Base-by-base conservation (phyloP, 345 rosid genomes). In the Pseudoturritis turrita region DNA sequence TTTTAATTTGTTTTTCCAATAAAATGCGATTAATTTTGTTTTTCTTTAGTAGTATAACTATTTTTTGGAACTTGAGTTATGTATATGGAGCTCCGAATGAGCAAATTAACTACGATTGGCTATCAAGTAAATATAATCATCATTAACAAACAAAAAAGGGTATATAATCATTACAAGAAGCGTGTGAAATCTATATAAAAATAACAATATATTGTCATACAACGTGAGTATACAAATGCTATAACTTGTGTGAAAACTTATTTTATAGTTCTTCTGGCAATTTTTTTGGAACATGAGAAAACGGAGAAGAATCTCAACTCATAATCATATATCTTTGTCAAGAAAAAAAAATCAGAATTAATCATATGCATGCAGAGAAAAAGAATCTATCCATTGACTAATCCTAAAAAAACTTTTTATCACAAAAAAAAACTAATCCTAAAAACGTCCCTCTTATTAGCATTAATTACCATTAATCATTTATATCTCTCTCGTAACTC, bases 401-500 rank as follows among this genome's bases (percentile, higher is more conserved):
- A 10, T 66, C 36, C 53, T 28, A 18, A 29, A 41, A n/a, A n/a
- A n/a, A n/a, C n/a, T n/a, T n/a, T n/a, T n/a, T n/a, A n/a, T n/a
- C n/a, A n/a, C n/a, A n/a, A n/a, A n/a, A n/a, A n/a, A n/a, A n/a
- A n/a, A n/a, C n/a, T n/a, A n/a, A n/a, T n/a, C n/a, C n/a, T n/a
- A n/a, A n/a, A 67, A 69, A 45, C 65, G 35, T 18, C 15, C 12
- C 25, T 33, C 12, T 45, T 22, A 22, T 43, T 28, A 41, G 40
- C 40, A 52, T 23, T 56, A 56, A 19, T 3, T 55, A 55, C 18
- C 57, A 57, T 58, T 70, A 70, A 47, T 70, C 58, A 70, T 70
- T 69, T 45, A 6, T 68, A 31, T 28, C 22, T 69, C 65, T 56
- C 74, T 58, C 74, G 65, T 70, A 70, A 70, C 65, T 70, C 74